These are phyloP conservation scores for Fraxinus anomala DNA, from an alignment of 257 asterid genomes.

Conservation along the genomic window DNA sequence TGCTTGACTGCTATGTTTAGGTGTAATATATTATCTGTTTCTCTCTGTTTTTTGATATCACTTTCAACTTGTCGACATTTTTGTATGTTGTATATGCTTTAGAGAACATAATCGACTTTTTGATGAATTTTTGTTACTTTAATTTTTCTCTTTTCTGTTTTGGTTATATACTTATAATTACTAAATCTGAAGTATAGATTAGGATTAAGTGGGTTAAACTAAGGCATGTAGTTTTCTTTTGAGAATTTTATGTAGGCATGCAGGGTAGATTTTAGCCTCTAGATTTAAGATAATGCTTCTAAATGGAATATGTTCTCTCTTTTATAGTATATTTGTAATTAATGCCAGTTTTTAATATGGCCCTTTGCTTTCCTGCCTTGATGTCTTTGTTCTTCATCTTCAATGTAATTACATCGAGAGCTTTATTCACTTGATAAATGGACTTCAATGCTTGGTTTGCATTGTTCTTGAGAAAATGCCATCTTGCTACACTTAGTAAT, in stretches of 20 bases:
- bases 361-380: not conserved
- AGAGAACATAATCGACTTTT: not conserved
- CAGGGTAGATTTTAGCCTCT: not conserved
- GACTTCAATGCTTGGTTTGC: not conserved
- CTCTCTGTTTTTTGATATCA: not conserved
- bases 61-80: not conserved
- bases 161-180: not conserved
- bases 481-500: not conserved
- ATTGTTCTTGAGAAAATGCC: not conserved
- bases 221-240: not conserved
- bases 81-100: not conserved
- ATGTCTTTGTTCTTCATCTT: not conserved
- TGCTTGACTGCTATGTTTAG: not conserved
- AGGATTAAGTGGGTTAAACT: not conserved
- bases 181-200: not conserved
- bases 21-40: not conserved
- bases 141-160: not conserved
- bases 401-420: not conserved
- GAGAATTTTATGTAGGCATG: not conserved
- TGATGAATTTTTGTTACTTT: not conserved
- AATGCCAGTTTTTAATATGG: not conserved
- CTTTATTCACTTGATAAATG: not conserved
- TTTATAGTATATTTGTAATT: not conserved
- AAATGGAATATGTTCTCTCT: not conserved
- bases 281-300: not conserved